Conservation (phyloP, 2,329 filamentous ascomycete genomes). For the Thelonectria discophora region DNA sequence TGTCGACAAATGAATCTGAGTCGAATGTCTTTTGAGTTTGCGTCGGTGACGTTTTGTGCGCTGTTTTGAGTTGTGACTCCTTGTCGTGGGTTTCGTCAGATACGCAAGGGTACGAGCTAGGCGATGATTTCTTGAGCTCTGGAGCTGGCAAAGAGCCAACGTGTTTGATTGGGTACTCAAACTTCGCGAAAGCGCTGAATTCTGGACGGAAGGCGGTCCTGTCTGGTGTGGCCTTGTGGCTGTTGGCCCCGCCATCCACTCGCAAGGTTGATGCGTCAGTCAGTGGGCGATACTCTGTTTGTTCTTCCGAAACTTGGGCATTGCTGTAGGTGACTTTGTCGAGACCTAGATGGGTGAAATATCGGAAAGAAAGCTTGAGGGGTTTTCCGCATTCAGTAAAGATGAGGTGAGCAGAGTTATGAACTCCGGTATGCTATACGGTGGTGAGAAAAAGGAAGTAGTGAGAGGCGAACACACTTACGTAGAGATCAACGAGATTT, state of each 20-base stretch:
- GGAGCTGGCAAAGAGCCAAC: slow-evolving; percentile 9
- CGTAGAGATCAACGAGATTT: slow-evolving; percentile 30
- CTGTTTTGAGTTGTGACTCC: background rate
- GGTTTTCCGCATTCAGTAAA: slow-evolving; percentile 26
- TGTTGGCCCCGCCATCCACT: slow-evolving; percentile 20
- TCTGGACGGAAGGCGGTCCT: slow-evolving; percentile 10
- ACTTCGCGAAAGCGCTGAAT: slow-evolving; percentile 31
- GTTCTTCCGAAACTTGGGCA: background rate
- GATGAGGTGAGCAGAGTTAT: slow-evolving; percentile 36
- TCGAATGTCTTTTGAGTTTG: background rate
- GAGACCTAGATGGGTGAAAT: slow-evolving; percentile 42
- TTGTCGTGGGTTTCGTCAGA: background rate
- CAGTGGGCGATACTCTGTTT: slow-evolving; percentile 32
- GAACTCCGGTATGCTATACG: slow-evolving; percentile 26
- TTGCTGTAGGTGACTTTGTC: slow-evolving; percentile 40
- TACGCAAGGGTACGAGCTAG: background rate
- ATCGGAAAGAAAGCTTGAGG: slow-evolving; percentile 35
- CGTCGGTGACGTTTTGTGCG: background rate
- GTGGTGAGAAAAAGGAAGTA: slow-evolving; percentile 22
- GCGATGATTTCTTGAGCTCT: background rate
- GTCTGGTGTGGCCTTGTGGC: slow-evolving; percentile 18
- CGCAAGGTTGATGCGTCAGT: slow-evolving; percentile 33
- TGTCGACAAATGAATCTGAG: background rate
- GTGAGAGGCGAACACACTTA: slow-evolving; percentile 5
- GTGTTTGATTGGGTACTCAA: slow-evolving; percentile 30